Base-by-base conservation (phyloP, 192 early-diverging fungal species). In the Coemansia sp. region DNA sequence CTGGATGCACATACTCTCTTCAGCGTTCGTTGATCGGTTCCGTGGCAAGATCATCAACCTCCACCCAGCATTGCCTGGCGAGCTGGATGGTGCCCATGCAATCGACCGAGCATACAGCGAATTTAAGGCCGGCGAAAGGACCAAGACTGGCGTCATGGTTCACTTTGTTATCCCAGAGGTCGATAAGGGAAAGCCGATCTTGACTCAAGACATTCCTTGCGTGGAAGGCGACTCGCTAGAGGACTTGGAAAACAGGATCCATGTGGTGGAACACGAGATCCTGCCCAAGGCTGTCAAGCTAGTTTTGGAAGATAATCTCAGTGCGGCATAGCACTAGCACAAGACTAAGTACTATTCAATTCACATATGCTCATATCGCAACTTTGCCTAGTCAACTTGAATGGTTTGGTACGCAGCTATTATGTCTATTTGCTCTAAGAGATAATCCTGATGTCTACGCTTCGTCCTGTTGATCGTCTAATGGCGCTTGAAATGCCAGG, bases 1-100 rank as follows among this genome's bases (percentile, higher is more conserved):
- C 40, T 99, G 90, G 87, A 99, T 99, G 98, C 98, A 97, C 78
- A 99, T 99, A 69, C 87, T 99, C 38, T 94, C 93, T 13, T 85
- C 94, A 6, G 85, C 87, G 29, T 99, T 98, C 70, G 73, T 99
- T 55, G 79, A 88, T 38, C 53, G 77, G 66, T 95, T 98, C 73
- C 70, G 80, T 3, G 73, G 85, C 20, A 87, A 86, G 47, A 85
- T 99, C 64, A 94, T 99, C 77, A 99, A 99, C 84, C 83, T 99
- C 66, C 98, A 99, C 65, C 98, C 97, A 24, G 96, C 98, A 2
- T 83, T 99, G 31, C 98, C 98, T 9, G 95, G 95, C 46, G 88
- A 93, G 76, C 95, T 99, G 77, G 95, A 98, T 70, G 98, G 98
- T n/a, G 95, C 96, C 1, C 87, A 95, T 68, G 95, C 98, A 15